Percentiles rank a stretch among this genome's conserved stretches.
These are phyloP conservation scores for Bertia moriformis DNA, from an alignment of 2,329 filamentous ascomycete species.

Conservation along the genomic window DNA sequence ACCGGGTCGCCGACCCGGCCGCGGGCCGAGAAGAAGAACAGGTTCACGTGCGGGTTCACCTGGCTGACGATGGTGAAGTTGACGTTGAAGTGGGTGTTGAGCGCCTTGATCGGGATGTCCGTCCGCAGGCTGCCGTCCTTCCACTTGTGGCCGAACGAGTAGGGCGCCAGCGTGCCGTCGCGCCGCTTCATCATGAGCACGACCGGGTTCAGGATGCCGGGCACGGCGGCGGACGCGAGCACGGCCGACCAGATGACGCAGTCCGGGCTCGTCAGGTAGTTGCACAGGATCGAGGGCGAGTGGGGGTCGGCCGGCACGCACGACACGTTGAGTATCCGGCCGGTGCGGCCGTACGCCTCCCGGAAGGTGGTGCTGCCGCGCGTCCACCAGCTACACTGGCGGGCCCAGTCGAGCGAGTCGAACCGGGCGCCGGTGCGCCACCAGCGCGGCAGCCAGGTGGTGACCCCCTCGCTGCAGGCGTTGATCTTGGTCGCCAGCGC, in stretches of 20 bases:
- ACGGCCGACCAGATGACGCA: conserved; percentile 98
- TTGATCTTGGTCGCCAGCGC: conserved; percentile 73
- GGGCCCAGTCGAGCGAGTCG: conserved; percentile 84
- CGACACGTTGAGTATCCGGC: conserved; percentile 85
- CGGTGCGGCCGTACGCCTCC: conserved; percentile 86
- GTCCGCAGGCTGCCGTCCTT: conserved; percentile 91
- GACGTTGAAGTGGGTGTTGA: conserved; percentile 96
- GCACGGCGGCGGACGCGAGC: conserved; percentile 84
- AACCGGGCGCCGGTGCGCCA: conserved; percentile 87
- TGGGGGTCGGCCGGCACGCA: conserved; percentile 94
- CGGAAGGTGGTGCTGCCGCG: conserved; percentile 83
- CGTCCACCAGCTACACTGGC: conserved; percentile 75
- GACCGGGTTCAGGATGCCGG: conserved; percentile 86
- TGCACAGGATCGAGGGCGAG: conserved; percentile 78
- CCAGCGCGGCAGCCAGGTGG: conserved; percentile 70
- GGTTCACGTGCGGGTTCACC: conserved; percentile 94
- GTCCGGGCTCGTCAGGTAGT: conserved; percentile 87
- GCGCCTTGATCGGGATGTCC: conserved; percentile 83
- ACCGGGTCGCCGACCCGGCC: conserved; percentile 86
- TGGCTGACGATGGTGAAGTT: conserved; percentile 83
- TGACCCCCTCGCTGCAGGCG: conserved; percentile 66
- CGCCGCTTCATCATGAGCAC: conserved; percentile 81
- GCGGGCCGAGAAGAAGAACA: conserved; percentile 95
- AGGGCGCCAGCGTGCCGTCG: conserved; percentile 67
- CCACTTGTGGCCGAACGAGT: conserved; percentile 98